phyloP scores from a whole-genome alignment of 495 filamentous ascomycete genomes.

The Cercophora newfieldiana region DNA sequence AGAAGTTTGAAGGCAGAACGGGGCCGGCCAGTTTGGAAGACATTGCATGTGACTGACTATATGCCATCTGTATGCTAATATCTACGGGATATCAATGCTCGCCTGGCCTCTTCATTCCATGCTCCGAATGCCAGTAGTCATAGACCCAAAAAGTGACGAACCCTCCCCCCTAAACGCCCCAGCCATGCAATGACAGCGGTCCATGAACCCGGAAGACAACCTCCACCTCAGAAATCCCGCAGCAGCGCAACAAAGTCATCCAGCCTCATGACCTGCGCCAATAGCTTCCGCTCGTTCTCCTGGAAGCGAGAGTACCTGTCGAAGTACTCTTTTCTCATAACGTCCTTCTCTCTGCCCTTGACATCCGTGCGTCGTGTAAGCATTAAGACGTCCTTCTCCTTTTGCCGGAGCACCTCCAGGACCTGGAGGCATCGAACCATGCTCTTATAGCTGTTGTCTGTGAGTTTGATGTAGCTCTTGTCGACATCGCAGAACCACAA shows the following conservation, averaged over 20 bases:
- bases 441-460: constrained; percentile 79
- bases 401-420: constrained; percentile 66
- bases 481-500: constrained; percentile 87
- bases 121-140: background rate
- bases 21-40: too few relatives aligned
- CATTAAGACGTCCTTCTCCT: constrained; percentile 65
- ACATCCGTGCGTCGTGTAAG: constrained; percentile 83
- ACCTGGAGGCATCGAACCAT: constrained; percentile 86
- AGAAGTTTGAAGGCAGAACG: too few relatives aligned
- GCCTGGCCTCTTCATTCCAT: background rate
- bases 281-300: constrained; percentile 69
- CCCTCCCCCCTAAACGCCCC: background rate
- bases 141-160: background rate
- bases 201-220: background rate
- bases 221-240: constrained; percentile 62
- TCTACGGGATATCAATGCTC: background rate
- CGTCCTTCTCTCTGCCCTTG: constrained; percentile 73
- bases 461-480: constrained; percentile 60
- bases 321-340: constrained; percentile 66
- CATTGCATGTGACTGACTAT: background rate
- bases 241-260: constrained; percentile 84
- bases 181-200: background rate
- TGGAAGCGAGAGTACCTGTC: constrained; percentile 66
- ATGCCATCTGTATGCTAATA: background rate
- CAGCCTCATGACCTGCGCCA: constrained; percentile 72